phyloP scores from a whole-genome alignment of 768 basidiomycete species.

The Mycena chlorophos region DNA sequence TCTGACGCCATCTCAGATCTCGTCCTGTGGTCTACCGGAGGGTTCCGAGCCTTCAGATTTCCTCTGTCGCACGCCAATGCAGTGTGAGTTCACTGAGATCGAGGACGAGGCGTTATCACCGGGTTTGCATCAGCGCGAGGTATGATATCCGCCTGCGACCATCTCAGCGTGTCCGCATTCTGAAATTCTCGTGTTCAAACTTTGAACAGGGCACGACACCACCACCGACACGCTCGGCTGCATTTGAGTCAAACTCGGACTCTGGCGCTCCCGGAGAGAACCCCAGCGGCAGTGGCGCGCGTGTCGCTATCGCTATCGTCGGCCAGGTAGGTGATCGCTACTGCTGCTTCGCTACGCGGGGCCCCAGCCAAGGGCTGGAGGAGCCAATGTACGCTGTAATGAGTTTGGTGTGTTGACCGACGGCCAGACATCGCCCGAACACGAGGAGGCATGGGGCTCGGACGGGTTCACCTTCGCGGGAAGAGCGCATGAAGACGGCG shows the following conservation, averaged over 20 bases:
- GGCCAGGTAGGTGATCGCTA: conserved; percentile 42
- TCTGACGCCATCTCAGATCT: conserved; percentile 13
- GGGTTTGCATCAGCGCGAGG: neutral
- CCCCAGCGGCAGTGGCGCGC: too few relatives aligned
- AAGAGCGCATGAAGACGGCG: conserved; percentile 57
- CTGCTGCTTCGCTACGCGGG: conserved; percentile 16
- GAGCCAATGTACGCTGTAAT: too few relatives aligned
- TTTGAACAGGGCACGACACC: too few relatives aligned
- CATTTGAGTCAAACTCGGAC: too few relatives aligned
- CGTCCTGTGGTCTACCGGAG: conserved; percentile 10
- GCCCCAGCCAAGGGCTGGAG: too few relatives aligned
- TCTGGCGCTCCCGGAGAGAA: too few relatives aligned
- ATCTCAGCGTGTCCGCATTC: too few relatives aligned
- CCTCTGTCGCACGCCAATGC: conserved; percentile 48
- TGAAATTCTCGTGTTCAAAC: too few relatives aligned
- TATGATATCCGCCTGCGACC: too few relatives aligned
- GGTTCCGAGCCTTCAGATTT: conserved; percentile 29
- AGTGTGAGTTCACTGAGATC: conserved; percentile 46
- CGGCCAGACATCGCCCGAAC: conserved; percentile 50
- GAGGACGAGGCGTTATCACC: neutral
- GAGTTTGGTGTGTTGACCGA: neutral
- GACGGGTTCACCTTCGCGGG: conserved; percentile 58
- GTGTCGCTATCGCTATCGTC: conserved; percentile 36
- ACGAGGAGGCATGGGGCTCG: conserved; percentile 62
- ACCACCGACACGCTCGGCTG: too few relatives aligned